Conservation (phyloP, 129 eudicot genomes). For the Tagetes erecta region DNA sequence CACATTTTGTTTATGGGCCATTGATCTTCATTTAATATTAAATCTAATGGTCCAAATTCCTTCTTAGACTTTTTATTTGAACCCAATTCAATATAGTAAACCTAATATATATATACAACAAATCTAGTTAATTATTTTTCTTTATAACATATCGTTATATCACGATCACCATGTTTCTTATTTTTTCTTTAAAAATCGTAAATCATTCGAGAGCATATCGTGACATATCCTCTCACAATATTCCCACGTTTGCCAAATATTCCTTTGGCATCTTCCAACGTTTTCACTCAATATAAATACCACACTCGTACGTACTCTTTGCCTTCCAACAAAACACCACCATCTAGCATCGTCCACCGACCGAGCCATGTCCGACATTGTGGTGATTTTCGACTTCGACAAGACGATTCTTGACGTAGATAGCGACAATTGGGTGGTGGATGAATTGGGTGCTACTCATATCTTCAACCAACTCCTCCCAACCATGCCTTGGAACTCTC, state of each 20-base stretch:
- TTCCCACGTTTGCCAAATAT: constrained; percentile 35
- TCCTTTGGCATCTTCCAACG: constrained; percentile 44
- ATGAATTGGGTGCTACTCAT: constrained; percentile 42
- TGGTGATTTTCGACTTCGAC: constrained; percentile 80
- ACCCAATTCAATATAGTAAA: too few species aligned
- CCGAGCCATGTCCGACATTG: constrained; percentile 48
- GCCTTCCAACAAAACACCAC: constrained; percentile 7
- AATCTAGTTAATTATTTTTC: too few species aligned
- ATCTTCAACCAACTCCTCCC: constrained; percentile 50
- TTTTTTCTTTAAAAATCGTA: too few species aligned
- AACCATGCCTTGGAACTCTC: constrained; percentile 77
- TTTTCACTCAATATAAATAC: constrained; percentile 22
- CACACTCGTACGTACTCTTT: neutral
- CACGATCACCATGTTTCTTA: too few species aligned
- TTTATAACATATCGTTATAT: too few species aligned
- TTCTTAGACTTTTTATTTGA: too few species aligned
- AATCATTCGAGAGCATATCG: neutral
- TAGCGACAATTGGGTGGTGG: constrained; percentile 82
- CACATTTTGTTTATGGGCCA: too few species aligned
- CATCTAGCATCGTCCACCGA: constrained; percentile 18
- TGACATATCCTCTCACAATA: neutral
- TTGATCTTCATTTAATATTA: too few species aligned
- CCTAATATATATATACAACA: too few species aligned
- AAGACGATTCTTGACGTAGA: constrained; percentile 76
- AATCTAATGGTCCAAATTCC: too few species aligned